Evolutionary conservation across 805 yeast species (phyloP), one percentile per base, ranked within the genome.

Genomic region (Torulaspora franciscae): DNA sequence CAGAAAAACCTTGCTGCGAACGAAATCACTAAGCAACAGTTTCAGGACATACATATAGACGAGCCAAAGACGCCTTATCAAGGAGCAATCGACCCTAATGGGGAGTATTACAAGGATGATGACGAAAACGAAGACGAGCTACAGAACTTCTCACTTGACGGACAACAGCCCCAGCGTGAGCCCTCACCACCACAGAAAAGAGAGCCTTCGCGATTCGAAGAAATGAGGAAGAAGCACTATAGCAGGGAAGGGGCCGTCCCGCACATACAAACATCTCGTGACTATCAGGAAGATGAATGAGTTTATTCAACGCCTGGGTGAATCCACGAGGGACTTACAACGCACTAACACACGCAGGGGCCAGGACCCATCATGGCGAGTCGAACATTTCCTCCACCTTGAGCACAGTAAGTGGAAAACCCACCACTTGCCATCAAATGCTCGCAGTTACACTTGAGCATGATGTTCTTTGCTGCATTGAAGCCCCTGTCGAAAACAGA

Each of bases 11-110:
- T 90, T 43, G 77, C 74, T 41, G 77, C 75, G 41, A 73, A 73
- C 46, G 76, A 75, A 40, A 62, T 76, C n/a, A 75, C 86, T 3
- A 95, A 89, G 59, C 85, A 79, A 61, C 86, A 83, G 54, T 62
- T 61, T 34, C 71, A 68, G 40, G 72, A 71, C 46, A 62, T 71
- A 35, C 65, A 62, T 46, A 87, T 90, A 35, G 95, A 87, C 59
- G 97, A 90, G 63, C 97, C 97, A 17, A 90, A 90, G 70, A 90
- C 97, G 1, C 97, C 97, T 4, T 90, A 84, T 58, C 95, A 86
- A 61, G 95, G 93, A 8, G 95, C 95, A 0, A 83, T 86, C 23
- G 81, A 84, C 57, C 90, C 93, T 0, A 72, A 76, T 42, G 87
- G 86, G 26, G 95, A 89, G 56, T 84, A 85, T 59, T 87, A 88